Percentiles rank a stretch among this genome's conserved stretches.
These are phyloP conservation scores for Hortaea werneckii DNA, from an alignment of 2,329 filamentous ascomycete genomes.

Conservation along the genomic window DNA sequence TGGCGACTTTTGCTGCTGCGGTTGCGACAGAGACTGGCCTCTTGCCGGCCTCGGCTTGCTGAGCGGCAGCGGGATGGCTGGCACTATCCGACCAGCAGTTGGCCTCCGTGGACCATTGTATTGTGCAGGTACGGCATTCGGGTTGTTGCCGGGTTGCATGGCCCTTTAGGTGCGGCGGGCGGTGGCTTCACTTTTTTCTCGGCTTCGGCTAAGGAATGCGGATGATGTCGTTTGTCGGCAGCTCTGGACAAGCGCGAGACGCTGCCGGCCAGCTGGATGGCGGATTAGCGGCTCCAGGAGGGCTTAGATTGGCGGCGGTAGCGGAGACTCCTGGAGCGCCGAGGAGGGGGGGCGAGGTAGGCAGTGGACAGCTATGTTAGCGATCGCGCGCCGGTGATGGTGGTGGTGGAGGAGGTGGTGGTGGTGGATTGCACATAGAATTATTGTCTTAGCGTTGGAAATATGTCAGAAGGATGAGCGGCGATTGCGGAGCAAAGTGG, in stretches of 20 bases:
- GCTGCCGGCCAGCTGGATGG: neutral
- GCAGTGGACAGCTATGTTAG: neutral
- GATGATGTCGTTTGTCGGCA: neutral
- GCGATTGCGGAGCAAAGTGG: constrained; percentile 2
- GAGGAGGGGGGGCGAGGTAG: constrained; percentile 1
- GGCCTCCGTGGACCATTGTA: constrained; percentile 10
- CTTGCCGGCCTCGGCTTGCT: constrained; percentile 13
- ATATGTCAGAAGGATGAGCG: neutral
- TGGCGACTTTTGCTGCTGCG: neutral
- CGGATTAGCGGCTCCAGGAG: constrained; percentile 14
- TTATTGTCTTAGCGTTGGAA: neutral
- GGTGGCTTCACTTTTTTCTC: neutral
- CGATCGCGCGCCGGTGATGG: too few relatives aligned
- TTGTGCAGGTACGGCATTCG: constrained; percentile 2
- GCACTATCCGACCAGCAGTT: constrained; percentile 15
- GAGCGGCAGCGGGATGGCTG: constrained; percentile 23
- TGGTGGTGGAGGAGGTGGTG: too few relatives aligned
- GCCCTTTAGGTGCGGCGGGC: neutral
- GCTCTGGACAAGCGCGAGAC: neutral
- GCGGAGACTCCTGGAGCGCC: constrained; percentile 17
- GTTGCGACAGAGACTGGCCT: neutral
- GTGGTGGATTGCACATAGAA: too few relatives aligned
- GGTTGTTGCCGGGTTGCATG: constrained; percentile 15
- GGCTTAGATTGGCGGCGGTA: neutral
- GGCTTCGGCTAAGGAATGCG: neutral